Evolutionary conservation across 129 eudicot genomes (phyloP).

Genomic region (Helianthus tuberosus): DNA sequence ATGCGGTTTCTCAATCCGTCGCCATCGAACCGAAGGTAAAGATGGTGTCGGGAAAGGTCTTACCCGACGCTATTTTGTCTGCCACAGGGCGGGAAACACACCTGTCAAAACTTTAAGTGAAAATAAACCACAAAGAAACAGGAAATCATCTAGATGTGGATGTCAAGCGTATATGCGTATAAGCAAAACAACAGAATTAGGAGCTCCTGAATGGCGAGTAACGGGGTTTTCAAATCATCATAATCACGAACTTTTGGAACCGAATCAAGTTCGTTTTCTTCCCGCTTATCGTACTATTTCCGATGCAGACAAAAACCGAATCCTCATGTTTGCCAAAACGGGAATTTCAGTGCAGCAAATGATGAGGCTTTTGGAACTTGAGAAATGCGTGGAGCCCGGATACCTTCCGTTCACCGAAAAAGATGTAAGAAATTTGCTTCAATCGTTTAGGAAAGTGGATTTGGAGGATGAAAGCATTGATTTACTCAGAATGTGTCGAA

Average conservation of each 20-base stretch:
- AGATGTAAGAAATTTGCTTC: constrained; percentile 92
- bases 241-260: constrained; percentile 89
- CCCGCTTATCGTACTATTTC: constrained; percentile 96
- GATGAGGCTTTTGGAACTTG: constrained; percentile 99
- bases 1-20: constrained; percentile 93
- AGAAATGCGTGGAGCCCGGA: constrained; percentile 95
- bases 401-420: constrained; percentile 92
- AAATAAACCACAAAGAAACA: constrained; percentile 87
- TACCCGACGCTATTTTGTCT: constrained; percentile 93
- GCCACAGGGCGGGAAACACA: constrained; percentile 98
- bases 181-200: constrained; percentile 82
- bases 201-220: constrained; percentile 91
- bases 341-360: constrained; percentile 98
- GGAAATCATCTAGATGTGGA: constrained; percentile 93
- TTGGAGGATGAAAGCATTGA: constrained; percentile 93
- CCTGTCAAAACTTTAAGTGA: constrained; percentile 71
- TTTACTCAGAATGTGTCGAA: constrained; percentile 89
- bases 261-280: constrained; percentile 94
- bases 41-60: constrained; percentile 99
- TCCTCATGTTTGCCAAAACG: constrained; percentile 95
- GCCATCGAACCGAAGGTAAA: constrained; percentile 98
- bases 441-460: constrained; percentile 89
- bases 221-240: constrained; percentile 94
- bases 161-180: constrained; percentile 98
- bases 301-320: constrained; percentile 83